These are phyloP conservation scores for Blastomyces parvus DNA, from an alignment of 2,329 filamentous ascomycete genomes.

Conservation along the genomic window DNA sequence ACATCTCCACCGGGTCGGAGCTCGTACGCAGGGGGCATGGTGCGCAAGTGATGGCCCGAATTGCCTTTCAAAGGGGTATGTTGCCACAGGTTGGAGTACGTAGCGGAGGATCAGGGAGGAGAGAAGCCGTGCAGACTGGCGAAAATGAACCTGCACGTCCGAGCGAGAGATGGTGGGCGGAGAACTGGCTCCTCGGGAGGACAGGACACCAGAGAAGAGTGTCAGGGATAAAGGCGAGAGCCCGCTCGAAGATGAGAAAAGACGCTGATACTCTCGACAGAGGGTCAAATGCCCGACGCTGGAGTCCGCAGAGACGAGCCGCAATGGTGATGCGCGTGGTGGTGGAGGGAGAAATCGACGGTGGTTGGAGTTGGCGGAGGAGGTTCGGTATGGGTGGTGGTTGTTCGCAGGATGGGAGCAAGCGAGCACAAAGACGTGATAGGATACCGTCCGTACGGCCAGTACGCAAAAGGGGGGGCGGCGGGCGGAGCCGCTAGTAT, in stretches of 20 bases:
- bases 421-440: slow-evolving; percentile 3
- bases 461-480: background rate
- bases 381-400: background rate
- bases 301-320: slow-evolving; percentile 10
- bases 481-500: background rate
- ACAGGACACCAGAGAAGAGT: background rate
- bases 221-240: background rate
- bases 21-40: slow-evolving; percentile 55
- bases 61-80: background rate
- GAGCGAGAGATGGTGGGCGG: background rate
- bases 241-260: background rate
- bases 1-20: slow-evolving; percentile 55
- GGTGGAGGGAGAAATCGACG: slow-evolving; percentile 16
- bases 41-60: slow-evolving; percentile 16
- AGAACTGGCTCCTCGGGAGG: background rate
- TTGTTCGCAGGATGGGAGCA: background rate
- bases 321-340: slow-evolving; percentile 10
- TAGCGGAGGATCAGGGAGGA: slow-evolving; percentile 11
- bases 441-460: background rate
- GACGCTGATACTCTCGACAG: background rate
- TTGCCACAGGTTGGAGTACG: slow-evolving; percentile 8
- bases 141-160: background rate
- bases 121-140: slow-evolving; percentile 2
- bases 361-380: slow-evolving; percentile 12
- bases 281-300: background rate